A percentile compares a stretch with the other conserved stretches of the same genome.
phyloP scores from a whole-genome alignment of 108 stramenopile species.

The Pseudonitzschia multiseries region DNA sequence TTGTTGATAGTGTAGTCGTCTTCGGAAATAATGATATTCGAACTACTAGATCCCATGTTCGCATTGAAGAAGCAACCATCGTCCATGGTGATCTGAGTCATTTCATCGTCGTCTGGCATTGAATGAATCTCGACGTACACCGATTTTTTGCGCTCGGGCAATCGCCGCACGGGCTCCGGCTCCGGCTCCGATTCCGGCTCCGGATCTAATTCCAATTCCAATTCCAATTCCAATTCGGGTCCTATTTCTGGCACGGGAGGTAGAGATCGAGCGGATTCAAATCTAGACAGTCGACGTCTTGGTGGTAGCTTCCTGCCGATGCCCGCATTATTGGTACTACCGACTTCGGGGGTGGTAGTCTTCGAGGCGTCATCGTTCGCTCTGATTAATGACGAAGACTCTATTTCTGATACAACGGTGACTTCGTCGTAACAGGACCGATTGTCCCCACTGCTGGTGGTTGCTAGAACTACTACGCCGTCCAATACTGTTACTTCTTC shows the following conservation, averaged over 20 bases:
- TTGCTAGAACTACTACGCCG: neutral
- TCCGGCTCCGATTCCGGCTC: neutral
- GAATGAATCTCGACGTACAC: slow-evolving; percentile 4
- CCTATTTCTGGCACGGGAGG: neutral
- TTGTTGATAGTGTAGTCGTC: slow-evolving; percentile 12
- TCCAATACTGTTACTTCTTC: neutral
- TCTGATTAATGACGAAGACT: neutral
- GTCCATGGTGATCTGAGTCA: slow-evolving; percentile 17
- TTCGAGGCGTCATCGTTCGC: neutral
- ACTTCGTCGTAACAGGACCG: neutral
- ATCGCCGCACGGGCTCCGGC: neutral
- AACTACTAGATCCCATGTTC: neutral
- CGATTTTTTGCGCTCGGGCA: neutral
- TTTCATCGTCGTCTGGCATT: slow-evolving; percentile 12
- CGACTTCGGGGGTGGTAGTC: neutral
- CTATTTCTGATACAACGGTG: neutral
- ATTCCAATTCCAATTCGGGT: neutral
- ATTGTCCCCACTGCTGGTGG: too few species aligned
- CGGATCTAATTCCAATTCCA: too few species aligned
- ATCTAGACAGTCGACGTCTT: neutral
- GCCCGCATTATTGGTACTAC: neutral
- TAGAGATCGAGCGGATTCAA: neutral
- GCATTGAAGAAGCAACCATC: neutral
- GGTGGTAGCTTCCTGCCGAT: neutral
- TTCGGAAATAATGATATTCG: neutral